Conservation (phyloP, 2,329 filamentous ascomycete species). For the Botrytis porri region DNA sequence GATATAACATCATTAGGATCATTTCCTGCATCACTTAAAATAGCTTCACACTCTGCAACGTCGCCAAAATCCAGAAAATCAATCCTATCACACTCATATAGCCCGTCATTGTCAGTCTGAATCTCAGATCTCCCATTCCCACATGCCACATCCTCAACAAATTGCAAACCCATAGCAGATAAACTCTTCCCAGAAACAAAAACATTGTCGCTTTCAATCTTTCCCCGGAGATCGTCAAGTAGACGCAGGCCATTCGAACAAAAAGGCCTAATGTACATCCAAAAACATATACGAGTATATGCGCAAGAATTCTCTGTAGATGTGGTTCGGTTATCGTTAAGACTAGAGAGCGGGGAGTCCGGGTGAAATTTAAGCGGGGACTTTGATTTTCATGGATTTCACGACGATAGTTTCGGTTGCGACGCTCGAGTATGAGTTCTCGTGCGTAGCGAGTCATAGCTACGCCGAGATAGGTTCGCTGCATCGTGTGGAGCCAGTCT, state of each 20-base stretch:
- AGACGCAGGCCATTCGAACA: neutral
- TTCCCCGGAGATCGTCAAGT: neutral
- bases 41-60: neutral
- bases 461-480: neutral
- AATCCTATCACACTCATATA: neutral
- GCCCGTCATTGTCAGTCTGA: neutral
- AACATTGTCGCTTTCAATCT: neutral
- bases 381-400: accelerated
- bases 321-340: neutral
- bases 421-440: neutral
- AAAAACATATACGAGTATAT: neutral
- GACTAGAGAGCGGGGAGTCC: neutral
- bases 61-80: neutral
- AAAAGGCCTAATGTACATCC: no score
- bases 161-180: neutral
- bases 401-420: neutral
- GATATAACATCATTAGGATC: neutral
- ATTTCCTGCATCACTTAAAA: neutral
- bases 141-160: neutral
- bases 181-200: neutral
- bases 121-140: neutral
- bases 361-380: neutral
- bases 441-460: neutral
- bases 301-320: neutral
- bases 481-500: neutral